Percentiles rank a stretch among this genome's conserved stretches.
phyloP scores from a whole-genome alignment of 306 rosid species.

The Quercus wislizeni region DNA sequence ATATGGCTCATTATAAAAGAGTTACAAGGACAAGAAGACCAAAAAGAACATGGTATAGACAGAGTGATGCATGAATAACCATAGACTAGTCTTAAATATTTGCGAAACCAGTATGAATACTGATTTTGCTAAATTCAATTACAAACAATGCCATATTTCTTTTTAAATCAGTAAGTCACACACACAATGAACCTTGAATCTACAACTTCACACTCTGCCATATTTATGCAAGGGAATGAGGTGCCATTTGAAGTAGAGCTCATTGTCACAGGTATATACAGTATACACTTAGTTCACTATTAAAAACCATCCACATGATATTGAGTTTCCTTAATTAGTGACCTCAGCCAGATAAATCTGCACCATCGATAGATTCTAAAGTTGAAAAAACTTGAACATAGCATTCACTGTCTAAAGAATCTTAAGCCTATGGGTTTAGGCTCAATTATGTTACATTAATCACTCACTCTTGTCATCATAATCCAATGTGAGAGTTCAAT shows the following conservation, averaged over 20 bases:
- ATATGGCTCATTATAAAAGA: background rate
- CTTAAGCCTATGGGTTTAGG: too few species aligned
- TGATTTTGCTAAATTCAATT: background rate
- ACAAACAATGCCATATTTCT: background rate
- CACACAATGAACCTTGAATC: background rate
- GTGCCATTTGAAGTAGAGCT: background rate
- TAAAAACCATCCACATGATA: background rate
- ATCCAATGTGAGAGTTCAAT: too few species aligned
- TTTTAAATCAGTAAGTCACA: background rate
- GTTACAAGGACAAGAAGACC: background rate
- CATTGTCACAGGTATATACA: background rate
- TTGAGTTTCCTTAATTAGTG: background rate
- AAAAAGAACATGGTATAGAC: too few species aligned
- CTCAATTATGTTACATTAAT: too few species aligned
- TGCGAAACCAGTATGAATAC: background rate
- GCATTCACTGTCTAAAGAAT: too few species aligned
- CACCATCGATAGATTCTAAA: background rate
- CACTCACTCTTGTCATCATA: too few species aligned
- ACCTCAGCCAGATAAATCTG: background rate
- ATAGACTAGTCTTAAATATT: too few species aligned
- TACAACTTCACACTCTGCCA: background rate
- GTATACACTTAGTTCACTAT: background rate
- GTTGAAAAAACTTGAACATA: background rate
- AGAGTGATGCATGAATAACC: too few species aligned
- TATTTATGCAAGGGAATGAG: background rate